These are phyloP conservation scores for Aspergillus spinulosporus DNA, from an alignment of 2,329 filamentous ascomycete genomes.

Conservation along the genomic window DNA sequence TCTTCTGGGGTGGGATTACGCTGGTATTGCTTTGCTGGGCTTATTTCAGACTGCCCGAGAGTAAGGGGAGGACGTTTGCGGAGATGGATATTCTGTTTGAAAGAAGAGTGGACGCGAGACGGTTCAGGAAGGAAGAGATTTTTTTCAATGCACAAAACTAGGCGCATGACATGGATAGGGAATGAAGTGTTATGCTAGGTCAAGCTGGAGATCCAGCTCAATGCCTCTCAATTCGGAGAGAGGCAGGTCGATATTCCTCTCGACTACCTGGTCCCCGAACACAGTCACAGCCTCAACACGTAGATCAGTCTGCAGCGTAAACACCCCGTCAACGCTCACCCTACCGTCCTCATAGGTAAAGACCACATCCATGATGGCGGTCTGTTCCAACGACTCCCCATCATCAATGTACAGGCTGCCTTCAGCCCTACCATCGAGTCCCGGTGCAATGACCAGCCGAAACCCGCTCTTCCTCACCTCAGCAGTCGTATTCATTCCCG, in stretches of 20 bases:
- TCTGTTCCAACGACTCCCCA: slow-evolving; percentile 2
- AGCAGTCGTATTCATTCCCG: slow-evolving; percentile 56
- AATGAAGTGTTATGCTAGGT: background rate
- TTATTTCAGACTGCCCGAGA: slow-evolving; percentile 46
- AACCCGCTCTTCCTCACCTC: slow-evolving; percentile 65
- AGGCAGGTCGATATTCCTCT: background rate
- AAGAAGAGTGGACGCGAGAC: slow-evolving; percentile 38
- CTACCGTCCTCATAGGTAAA: background rate
- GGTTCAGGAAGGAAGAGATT: slow-evolving; percentile 39
- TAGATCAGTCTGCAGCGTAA: background rate
- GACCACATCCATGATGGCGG: background rate
- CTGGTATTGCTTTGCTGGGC: slow-evolving; percentile 42
- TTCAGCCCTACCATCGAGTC: slow-evolving; percentile 59
- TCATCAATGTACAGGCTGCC: slow-evolving; percentile 6
- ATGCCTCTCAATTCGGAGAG: background rate
- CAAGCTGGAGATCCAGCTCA: background rate
- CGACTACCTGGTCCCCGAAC: background rate
- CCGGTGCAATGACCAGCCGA: slow-evolving; percentile 68
- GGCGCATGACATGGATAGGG: no score
- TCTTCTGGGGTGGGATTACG: slow-evolving; percentile 45
- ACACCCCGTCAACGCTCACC: background rate
- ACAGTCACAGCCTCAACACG: background rate
- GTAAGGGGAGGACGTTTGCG: slow-evolving; percentile 44
- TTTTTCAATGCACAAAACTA: slow-evolving; percentile 18
- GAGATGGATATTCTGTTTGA: slow-evolving; percentile 40